Evolutionary conservation across 441 rosid species (phyloP), one percentile per base, ranked within the genome.

Genomic region (Eutrema salsugineum): DNA sequence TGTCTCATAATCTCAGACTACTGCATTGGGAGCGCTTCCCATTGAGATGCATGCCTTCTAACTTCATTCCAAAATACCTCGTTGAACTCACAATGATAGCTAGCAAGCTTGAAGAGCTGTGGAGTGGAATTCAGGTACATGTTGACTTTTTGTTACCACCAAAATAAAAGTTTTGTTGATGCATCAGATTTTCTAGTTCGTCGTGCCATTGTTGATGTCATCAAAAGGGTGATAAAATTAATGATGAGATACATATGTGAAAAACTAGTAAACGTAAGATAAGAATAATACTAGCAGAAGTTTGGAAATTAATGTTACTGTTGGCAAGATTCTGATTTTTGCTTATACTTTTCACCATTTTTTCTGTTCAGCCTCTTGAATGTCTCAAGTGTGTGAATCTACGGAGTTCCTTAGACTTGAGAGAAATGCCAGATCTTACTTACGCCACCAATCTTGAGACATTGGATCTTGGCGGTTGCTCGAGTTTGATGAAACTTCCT

Each of bases 21-120:
- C 72, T 84, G 6, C 33, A 30, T 1, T 80, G 84, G 86, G 44
- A 73, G 16, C 6, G 24, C 0, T 81, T 40, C 4, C 80, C 82
- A 3, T 42, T 66, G 44, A 58, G 16, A 15, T 44, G 35, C 11
- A 28, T 79, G 39, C 78, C 82, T 39, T n/a, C 11, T 12, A 9
- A 32, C 2, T 59, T 79, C 33, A 3, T 8, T 1, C 75, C 60
- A 7, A 12, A 22, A 0, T 4, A n/a, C 19, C 70, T 70, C 24
- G 57, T 72, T 19, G 57, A 70, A 15, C 67, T 73, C 35, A 47
- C 33, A 16, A 5, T 81, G 77, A 51, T 27, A 6, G 19, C 16
- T 11, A 78, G 82, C 68, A 30, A 63, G 12, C 58, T 77, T 11
- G 40, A 53, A 42, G 27, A 35, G 46, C 66, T 76, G 11, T 81